Evolutionary conservation across 176 grass and related monocot genomes (phyloP).

Genomic region (Triticum timopheevii): DNA sequence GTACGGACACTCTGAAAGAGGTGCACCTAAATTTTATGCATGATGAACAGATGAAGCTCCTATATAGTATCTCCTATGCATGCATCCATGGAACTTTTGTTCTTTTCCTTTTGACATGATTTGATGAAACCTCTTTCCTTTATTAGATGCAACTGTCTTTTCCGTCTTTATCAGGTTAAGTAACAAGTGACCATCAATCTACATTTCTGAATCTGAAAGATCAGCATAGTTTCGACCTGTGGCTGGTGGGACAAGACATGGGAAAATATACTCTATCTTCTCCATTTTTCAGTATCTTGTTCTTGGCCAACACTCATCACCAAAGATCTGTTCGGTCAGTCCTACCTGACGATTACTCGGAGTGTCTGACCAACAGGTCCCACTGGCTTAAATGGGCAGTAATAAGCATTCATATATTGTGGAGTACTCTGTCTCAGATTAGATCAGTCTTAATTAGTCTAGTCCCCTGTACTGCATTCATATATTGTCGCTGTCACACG

Average conservation of each 20-base stretch:
- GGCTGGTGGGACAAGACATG: neutral
- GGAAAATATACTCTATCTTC: neutral
- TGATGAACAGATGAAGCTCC: neutral
- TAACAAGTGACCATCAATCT: slow-evolving; percentile 38
- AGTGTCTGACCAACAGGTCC: slow-evolving; percentile 1
- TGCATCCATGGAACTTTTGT: neutral
- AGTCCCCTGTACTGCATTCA: neutral
- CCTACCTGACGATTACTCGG: slow-evolving; percentile 18
- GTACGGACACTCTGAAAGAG: neutral
- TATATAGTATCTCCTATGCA: neutral
- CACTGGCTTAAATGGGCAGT: slow-evolving; percentile 23
- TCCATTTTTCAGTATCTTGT: neutral
- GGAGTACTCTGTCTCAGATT: slow-evolving; percentile 4
- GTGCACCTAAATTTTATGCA: neutral
- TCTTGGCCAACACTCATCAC: neutral
- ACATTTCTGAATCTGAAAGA: neutral
- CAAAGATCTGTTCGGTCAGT: neutral
- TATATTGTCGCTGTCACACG: slow-evolving; percentile 10
- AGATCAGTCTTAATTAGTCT: slow-evolving; percentile 25
- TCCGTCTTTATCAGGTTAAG: slow-evolving; percentile 30
- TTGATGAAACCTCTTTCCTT: neutral
- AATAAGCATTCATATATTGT: slow-evolving; percentile 26
- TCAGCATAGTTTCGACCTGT: neutral
- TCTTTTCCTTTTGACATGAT: neutral
- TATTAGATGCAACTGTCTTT: slow-evolving; percentile 23